phyloP scores from a whole-genome alignment of 169 alveolate genomes.

The Plasmodium falciparum region DNA sequence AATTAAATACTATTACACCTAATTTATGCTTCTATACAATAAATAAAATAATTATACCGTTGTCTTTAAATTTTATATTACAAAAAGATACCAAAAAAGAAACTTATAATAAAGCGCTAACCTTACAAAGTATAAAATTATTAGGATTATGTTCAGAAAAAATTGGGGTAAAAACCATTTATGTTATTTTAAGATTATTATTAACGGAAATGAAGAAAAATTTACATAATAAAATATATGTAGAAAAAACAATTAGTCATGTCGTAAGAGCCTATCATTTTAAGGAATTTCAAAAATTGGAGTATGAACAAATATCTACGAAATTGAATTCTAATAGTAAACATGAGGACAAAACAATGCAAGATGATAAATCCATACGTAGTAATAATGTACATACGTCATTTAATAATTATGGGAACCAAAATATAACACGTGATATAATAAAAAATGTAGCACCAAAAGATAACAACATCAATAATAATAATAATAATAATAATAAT shows the following conservation, averaged over 20 bases:
- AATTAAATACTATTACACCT: conserved; percentile 27
- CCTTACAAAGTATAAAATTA: conserved; percentile 43
- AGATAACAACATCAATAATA: neutral
- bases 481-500: neutral
- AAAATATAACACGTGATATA: too few species aligned
- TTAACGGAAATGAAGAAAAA: conserved; percentile 58
- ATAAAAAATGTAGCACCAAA: neutral
- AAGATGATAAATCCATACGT: neutral
- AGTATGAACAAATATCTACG: neutral
- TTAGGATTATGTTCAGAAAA: conserved; percentile 59
- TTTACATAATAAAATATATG: conserved; percentile 49
- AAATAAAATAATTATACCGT: conserved; percentile 43
- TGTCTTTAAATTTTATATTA: conserved; percentile 51
- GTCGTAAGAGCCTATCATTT: conserved; percentile 46
- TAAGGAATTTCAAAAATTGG: conserved; percentile 27
- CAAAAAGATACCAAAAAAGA: conserved; percentile 60
- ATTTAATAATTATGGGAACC: neutral
- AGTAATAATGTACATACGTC: neutral
- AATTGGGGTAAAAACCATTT: conserved; percentile 37
- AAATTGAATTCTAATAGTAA: neutral
- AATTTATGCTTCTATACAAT: conserved; percentile 36
- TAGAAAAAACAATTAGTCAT: conserved; percentile 68
- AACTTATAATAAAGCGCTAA: conserved; percentile 58
- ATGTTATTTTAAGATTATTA: conserved; percentile 13
- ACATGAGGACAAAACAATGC: neutral